Base-by-base conservation (phyloP, 2,329 filamentous ascomycete species). In the Colletotrichum sp. region DNA sequence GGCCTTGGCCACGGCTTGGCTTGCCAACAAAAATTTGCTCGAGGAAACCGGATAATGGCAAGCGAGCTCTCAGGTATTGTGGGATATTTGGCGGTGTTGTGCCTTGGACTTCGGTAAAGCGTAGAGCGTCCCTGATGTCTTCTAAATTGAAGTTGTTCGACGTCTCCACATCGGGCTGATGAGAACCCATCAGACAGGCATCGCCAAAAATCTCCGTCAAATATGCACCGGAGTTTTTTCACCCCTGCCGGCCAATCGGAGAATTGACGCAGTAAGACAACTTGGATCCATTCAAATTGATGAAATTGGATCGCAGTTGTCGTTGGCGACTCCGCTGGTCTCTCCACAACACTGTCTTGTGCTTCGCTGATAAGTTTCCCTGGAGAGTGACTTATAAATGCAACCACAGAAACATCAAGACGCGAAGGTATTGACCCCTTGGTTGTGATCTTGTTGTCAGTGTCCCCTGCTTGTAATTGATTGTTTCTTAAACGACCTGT, bases 201-300 rank as follows among this genome's bases (percentile, higher is more conserved):
- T 66, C 71, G 27, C 49, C 34, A 61, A 49, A 76, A 76, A 69
- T 76, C 74, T 76, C 74, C 74, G 65, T 76, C 59, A 52, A 69
- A 65, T 74, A 69, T 74, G 74, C 74, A 69, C 74, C 74, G 74
- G 74, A 69, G 49, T 32, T 76, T 76, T 39, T 27, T 7, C 15
- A 57, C 49, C 67, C 74, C 74, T 76, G 70, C 34, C 22, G 49
- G 19, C 74, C 74, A 76, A 76, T 76, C 74, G 74, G 74, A 74
- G 65, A 76, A 69, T 74, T 76, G 70, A 73, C 29, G 19, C 65
- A 57, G 36, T 61, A 59, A 61, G 44, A 55, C 65, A 69, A 32
- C 11, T 67, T 75, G 69, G 72, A n/a, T 72, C 69, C 72, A 75
- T 75, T 52, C 55, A 52, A 57, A 36, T 27, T 61, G 34, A 32